Base-by-base conservation (phyloP, 2,329 filamentous ascomycete species). In the Botrytis elliptica region DNA sequence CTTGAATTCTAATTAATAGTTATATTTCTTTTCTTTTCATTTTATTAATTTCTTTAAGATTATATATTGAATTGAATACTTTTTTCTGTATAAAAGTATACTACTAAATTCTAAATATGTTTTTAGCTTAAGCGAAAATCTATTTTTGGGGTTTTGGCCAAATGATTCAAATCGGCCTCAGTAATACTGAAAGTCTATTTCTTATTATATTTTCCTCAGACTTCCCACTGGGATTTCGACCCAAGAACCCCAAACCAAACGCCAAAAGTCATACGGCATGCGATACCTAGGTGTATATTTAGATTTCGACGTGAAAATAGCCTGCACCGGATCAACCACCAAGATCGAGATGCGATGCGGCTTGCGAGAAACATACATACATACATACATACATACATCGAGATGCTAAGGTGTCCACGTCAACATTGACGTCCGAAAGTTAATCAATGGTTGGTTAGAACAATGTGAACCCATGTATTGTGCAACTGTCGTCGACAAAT, bases 401-500 rank as follows among this genome's bases (percentile, higher is more conserved):
- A 59, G 52, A 18, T 57, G n/a, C n/a, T 7, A 57, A 20, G 9
- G 40, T 52, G 22, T 57, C 65, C 36, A 68, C 46, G 16, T 57
- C 25, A 57, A 57, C 29, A 55, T 68, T 12, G 66, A 42, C n/a
- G 55, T 68, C 36, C 40, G 22, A 68, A 29, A 52, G 25, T 18
- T 57, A n/a, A 25, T 33, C n/a, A 22, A 33, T 67, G 36, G 22
- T 10, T 18, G 36, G 22, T 10, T 18, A 29, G 49, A 57, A 42
- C n/a, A 16, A 57, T 68, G 29, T 42, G n/a, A 68, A 68, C 49
- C 65, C 65, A 40, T 68, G 49, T 42, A 29, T 25, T 14, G 49
- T 57, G 36, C 25, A 68, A 68, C 36, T 7, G 36, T 55, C 46
- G 16, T 33, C 65, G 14, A 68, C 49, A 57, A 68, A 55, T 68